Evolutionary conservation across 129 eudicot genomes (phyloP), one percentile per base, ranked within the genome.

Genomic region (Apium graveolens): DNA sequence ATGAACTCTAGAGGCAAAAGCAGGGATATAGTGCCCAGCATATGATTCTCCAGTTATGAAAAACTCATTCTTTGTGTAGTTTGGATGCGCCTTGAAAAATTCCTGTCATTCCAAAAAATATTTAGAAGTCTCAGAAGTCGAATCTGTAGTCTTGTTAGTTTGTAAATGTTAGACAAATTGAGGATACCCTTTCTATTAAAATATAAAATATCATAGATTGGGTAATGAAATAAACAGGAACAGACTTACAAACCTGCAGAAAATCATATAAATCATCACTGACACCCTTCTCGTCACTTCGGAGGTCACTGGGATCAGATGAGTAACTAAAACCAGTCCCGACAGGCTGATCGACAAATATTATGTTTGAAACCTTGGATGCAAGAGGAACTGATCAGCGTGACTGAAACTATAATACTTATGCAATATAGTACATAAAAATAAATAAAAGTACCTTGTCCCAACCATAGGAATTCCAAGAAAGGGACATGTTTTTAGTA

Each of bases 11-110:
- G 90, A 53, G 41, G 97, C 97, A 42, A 96, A 85, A 46, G 99
- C 97, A 12, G 99, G 99, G 71, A 96, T 90, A 63, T 96, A 92
- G 62, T 96, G 97, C 65, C 99, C 99, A 1, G 97, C 99, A 78
- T 96, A 96, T 12, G 99, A 96, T 84, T 96, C 99, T 73, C 99
- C 99, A 2, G 97, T 90, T 76, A 96, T 90, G 88, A 53, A 96
- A 73, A 96, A 96, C 27, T 92, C 97, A 18, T 96, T 96, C 69
- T 86, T 87, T 18, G 86, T 93, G 70, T 87, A 90, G 76, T 90
- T 83, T 1, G 97, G 97, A 76, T 96, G 99, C 16, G 84, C 86
- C 72, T 89, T 83, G 53, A 96, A 90, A 75, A 96, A 92, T 11
- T 91, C 99, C 99, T 93, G 75, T 32, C 46, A 78, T 73, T 9